Evolutionary conservation across 31 red algal species (phyloP), one percentile per base, ranked within the genome.

Genomic region (Pterothamnion heteromorphum): DNA sequence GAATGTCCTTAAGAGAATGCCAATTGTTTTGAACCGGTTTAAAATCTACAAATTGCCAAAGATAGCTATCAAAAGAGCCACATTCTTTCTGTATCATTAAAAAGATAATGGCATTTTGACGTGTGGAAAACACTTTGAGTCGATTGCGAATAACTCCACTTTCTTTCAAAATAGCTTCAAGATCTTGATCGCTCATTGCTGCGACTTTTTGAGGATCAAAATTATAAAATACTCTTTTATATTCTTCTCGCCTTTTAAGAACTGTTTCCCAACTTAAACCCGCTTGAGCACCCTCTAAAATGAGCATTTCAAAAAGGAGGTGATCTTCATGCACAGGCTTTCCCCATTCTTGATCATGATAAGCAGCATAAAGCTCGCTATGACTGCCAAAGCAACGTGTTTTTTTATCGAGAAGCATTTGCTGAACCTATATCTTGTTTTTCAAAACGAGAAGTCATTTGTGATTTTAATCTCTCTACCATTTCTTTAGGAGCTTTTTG

Each of bases 291-390:
- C 41, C 78, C 81, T 97, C 96, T 14, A 97, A 91, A 27, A 94
- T 37, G 2, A 97, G 86, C 41, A 94, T 74, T 57, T 97, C 94
- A 87, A 97, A 97, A 38, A 92, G 78, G 30, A 88, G 72, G 35
- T 44, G 38, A 80, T 95, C 94, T 43, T 91, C 92, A 89, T 91
- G 88, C 9, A 93, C 64, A 21, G 96, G 94, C 28, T 51, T 82
- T 44, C 96, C 96, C 96, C 96, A 97, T 86, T 97, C 96, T 35
- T 84, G 31, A 92, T 97, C 96, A 82, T 97, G 96, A 86, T 97
- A 97, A 41, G 38, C 38, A 41, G 38, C 38, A 41, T 41, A 41
- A 41, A 41, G 38, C 38, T 41, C 38, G 38, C 38, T 41, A 41
- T 41, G 38, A 41, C 38, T 41, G 38, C 38, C 38, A 41, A 41